Conservation (phyloP, 768 basidiomycete species). For the Lactarius hengduanensis region DNA sequence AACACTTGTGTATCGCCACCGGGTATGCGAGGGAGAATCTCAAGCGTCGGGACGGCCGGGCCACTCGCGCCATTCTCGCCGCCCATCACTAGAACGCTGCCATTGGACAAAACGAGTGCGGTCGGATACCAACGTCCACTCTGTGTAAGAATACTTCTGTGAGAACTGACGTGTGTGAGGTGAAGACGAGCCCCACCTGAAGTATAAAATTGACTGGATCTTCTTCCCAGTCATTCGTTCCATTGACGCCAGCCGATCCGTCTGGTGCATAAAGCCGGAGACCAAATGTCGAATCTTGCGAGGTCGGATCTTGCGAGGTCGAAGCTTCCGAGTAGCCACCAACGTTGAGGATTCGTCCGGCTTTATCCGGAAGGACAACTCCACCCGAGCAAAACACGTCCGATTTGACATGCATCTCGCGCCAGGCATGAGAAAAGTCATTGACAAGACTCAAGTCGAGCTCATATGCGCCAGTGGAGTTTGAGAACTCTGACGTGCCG, state of each 20-base stretch:
- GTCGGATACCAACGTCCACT: constrained; percentile 71
- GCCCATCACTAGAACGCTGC: constrained; percentile 72
- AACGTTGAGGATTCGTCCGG: constrained; percentile 60
- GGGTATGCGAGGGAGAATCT: constrained; percentile 63
- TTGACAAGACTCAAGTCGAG: constrained; percentile 59
- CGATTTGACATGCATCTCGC: constrained; percentile 70
- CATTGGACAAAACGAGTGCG: constrained; percentile 67
- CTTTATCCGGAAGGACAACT: constrained; percentile 73
- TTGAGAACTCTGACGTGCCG: constrained; percentile 36
- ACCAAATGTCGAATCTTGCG: constrained; percentile 66
- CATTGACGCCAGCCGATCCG: constrained; percentile 64
- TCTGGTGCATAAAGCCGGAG: constrained; percentile 72
- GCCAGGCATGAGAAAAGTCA: constrained; percentile 54
- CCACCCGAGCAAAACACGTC: constrained; percentile 80
- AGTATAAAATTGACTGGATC: constrained; percentile 54
- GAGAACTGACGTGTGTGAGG: neutral
- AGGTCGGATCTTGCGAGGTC: constrained; percentile 35
- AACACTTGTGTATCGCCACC: constrained; percentile 62
- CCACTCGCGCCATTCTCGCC: constrained; percentile 73
- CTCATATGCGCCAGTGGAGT: constrained; percentile 78
- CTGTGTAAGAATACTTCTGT: constrained; percentile 33
- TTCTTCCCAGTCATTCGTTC: constrained; percentile 81
- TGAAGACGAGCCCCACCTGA: constrained; percentile 44
- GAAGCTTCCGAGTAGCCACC: constrained; percentile 71
- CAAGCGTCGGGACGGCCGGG: constrained; percentile 61